Conservation (phyloP, 169 alveolate genomes). For the Plasmodium inui region DNA sequence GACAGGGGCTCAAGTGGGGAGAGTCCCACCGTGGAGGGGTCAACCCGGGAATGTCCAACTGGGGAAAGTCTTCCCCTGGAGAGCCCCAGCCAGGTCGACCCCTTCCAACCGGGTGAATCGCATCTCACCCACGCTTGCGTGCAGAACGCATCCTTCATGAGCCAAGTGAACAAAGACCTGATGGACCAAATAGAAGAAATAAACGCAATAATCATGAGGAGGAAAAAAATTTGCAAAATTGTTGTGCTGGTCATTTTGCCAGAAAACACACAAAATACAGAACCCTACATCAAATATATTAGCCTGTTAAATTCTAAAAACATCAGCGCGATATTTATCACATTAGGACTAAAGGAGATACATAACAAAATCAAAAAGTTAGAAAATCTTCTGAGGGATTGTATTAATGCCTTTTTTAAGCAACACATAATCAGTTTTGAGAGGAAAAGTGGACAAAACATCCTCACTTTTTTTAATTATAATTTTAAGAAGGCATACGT, state of each 20-base stretch:
- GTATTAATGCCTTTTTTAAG: slow-evolving; percentile 65
- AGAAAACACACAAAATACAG: slow-evolving; percentile 54
- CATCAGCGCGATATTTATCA: slow-evolving; percentile 70
- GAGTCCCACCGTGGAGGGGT: background rate
- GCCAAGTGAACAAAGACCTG: slow-evolving; percentile 24
- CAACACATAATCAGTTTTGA: slow-evolving; percentile 64
- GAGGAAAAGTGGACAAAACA: slow-evolving; percentile 36
- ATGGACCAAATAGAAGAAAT: slow-evolving; percentile 50
- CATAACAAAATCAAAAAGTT: slow-evolving; percentile 67
- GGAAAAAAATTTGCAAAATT: slow-evolving; percentile 63
- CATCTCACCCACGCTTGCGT: background rate
- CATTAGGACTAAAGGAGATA: slow-evolving; percentile 63
- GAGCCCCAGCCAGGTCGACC: background rate
- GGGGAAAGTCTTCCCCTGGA: background rate
- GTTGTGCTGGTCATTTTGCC: slow-evolving; percentile 56
- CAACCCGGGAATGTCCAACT: background rate
- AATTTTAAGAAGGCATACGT: slow-evolving; percentile 73
- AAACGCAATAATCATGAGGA: slow-evolving; percentile 41
- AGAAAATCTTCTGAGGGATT: slow-evolving; percentile 61
- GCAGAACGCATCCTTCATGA: slow-evolving; percentile 39
- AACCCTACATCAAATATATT: slow-evolving; percentile 49
- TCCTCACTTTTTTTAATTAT: slow-evolving; percentile 43
- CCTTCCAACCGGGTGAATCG: background rate
- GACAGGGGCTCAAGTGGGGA: background rate
- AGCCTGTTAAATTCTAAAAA: slow-evolving; percentile 51